Base-by-base conservation (phyloP, 768 basidiomycete genomes). In the Cystoderma amianthinum region DNA sequence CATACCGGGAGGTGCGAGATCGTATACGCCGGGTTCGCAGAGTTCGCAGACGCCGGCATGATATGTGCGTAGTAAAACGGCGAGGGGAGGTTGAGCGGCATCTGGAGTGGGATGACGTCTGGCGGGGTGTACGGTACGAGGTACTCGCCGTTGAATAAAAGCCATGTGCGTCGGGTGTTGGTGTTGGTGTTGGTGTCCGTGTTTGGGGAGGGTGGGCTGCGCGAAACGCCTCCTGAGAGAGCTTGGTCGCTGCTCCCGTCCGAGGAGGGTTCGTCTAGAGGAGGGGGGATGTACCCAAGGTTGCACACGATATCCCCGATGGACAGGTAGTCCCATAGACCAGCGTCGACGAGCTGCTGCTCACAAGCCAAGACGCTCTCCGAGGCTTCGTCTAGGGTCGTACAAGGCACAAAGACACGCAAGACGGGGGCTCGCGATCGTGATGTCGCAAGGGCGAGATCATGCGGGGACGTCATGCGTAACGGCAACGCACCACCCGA, bases 281-380 rank as follows among this genome's bases (percentile, higher is more conserved):
- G 53, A 0, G 71, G 62, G 1, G 83, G 84, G 12, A 91, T 67
- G 51, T 79, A 88, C 4, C 88, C 88, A 35, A 91, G 69, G 58
- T 91, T 91, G 54, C 82, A 87, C 16, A 91, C 70, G 25, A 89
- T 60, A 50, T 91, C 88, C 1, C 88, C 88, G 0, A 71, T 71
- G 1, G 82, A 85, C n/a, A 91, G 68, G 51, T 86, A 74, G 4
- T 69, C 61, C 85, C 86, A 89, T 4, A 91, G 69, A 0, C 77
- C 83, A 1, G 75, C 69, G 1, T 71, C 66, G n/a, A 75, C 61
- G 3, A 91, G 69, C 54, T 88, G 84, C 22, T 76, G 70, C 52
- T 86, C 81, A 54, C 85, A 89, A 9, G 64, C 63, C 7, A 68
- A 53, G 33, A 86, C 61, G 35, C 69, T 69, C 25, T 62, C 58